Base-by-base conservation (phyloP, 1,284 basidiomycete species). In the Melampsora americana region DNA sequence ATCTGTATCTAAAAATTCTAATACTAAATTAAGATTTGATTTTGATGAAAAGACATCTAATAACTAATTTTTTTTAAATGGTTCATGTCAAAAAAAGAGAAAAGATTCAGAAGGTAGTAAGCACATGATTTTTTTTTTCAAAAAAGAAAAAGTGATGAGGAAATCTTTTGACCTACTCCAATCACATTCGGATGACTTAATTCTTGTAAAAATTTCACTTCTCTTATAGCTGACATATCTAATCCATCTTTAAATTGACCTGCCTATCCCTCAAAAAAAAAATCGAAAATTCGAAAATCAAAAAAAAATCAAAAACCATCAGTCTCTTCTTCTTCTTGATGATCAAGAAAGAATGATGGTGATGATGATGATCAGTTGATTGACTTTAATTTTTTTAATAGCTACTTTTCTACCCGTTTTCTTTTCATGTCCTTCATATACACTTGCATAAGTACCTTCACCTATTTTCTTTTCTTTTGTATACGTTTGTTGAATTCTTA, bases 1-100 rank as follows among this genome's bases (percentile, higher is more conserved):
- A 84, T 99, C 95, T n/a, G 92, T 95, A 80, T 96, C 92, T 66
- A 99, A 86, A 83, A 95, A 99, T 83, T 99, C 96, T 28, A 99
- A 87, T 28, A 99, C 96, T 61, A 99, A 89, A 82, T 99, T 99
- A 78, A 99, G 87, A 82, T 97, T 97, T 14, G 90, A 91, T 84
- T 96, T 97, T 9, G 92, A 92, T 0, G 95, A 96, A 84, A 96
- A 99, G 20, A 99, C 95, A 81, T 98, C 95, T 59, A 98, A 87
- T 56, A 99, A 88, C 93, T 97, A 79, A n/a, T n/a, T n/a, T n/a
- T n/a, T 1, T 7, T 30, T 39, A 48, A 59, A 42, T 69, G 44
- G 16, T 20, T 35, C n/a, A 77, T 32, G 62, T 44, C 46, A 35
- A 67, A 67, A 56, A 14, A 59, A 20, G n/a, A 35, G 73, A 35